Evolutionary conservation across 345 rosid genomes (phyloP).

Genomic region (Ailanthus altissimus): DNA sequence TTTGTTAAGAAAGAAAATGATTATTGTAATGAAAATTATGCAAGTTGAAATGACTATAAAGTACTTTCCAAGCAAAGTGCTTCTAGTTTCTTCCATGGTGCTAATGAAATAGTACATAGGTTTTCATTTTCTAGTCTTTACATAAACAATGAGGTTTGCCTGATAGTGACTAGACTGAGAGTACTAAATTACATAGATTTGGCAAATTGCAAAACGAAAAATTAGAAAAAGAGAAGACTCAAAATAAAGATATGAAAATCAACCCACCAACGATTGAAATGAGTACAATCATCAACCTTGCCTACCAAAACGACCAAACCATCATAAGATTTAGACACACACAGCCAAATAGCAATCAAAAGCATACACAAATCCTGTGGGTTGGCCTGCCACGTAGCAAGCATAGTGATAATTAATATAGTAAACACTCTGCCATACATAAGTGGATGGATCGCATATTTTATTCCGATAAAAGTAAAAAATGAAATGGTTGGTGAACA

Average conservation of each 20-base stretch:
- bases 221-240: background rate
- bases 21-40: background rate
- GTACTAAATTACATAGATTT: background rate
- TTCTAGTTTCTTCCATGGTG: background rate
- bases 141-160: background rate
- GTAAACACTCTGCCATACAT: background rate
- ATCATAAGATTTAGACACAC: background rate
- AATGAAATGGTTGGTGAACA: background rate
- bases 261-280: background rate
- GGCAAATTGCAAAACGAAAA: background rate
- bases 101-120: background rate
- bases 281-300: background rate
- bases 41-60: background rate
- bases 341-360: background rate
- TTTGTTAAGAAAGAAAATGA: background rate
- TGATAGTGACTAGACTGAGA: background rate
- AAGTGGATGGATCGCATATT: background rate
- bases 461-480: background rate
- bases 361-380: background rate
- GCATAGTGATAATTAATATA: background rate
- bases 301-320: background rate
- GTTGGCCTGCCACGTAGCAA: constrained; percentile 15
- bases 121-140: background rate
- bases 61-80: background rate
- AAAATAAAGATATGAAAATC: too few relatives aligned